Base-by-base conservation (phyloP, 768 basidiomycete species). In the Tylopilus balloui region DNA sequence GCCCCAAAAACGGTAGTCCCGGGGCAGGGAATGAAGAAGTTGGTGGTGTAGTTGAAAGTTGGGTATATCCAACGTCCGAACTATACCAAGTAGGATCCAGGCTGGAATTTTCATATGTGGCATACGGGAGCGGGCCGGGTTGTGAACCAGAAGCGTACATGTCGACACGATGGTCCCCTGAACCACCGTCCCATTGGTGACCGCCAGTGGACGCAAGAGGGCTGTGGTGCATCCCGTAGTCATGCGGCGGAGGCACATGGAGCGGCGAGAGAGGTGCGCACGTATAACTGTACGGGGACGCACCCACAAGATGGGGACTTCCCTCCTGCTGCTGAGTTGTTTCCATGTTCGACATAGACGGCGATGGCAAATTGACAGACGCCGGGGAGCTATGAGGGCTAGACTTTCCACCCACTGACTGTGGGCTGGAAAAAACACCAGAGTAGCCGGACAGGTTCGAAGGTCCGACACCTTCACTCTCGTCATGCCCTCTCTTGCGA, bases 1-100 rank as follows among this genome's bases (percentile, higher is more conserved):
- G 73, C 10, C 88, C 90, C 25, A 81, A 77, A 73, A 92, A 92
- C 1, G 88, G 90, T n/a, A 91, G 72, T 32, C 87, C 87, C 20
- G 82, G 74, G 9, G 80, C 80, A 53, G 83, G 73, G 63, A 89
- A 89, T 4, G 77, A 73, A n/a, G 84, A 66, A 6, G 75, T 78
- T 12, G 83, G 78, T 3, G 84, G 78, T 11, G 81, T 79, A 11
- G 76, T 78, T 6, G 81, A 81, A 27, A 78, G 68, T 5, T 74
- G 74, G 42, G 68, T 45, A 65, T 62, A 58, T 71, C 69, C 60
- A 69, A 57, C 70, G 73, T 57, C 66, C 62, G 54, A 71, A 73
- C 21, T 32, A 41, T 67, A 67, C 66, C 66, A 67, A n/a, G 55
- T 17, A 19, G 74, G 70, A 54, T 78, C 73, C 24, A 76, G 57